phyloP scores from a whole-genome alignment of 225 moss, liverwort and hornwort genomes.

The Physcomitrium patens region DNA sequence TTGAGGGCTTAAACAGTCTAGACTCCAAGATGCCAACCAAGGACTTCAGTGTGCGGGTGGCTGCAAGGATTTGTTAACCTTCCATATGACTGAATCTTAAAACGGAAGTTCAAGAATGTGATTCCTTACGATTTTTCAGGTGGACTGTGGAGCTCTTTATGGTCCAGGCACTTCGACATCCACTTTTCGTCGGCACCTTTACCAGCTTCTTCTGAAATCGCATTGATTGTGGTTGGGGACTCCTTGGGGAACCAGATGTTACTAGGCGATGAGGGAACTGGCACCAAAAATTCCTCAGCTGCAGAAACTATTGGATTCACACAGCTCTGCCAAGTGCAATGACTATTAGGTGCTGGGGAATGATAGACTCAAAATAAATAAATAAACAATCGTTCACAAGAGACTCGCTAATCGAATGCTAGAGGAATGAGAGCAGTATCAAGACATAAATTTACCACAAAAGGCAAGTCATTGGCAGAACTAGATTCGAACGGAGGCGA shows the following conservation, averaged over 20 bases:
- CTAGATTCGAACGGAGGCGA: constrained; percentile 44
- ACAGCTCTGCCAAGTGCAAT: constrained; percentile 38
- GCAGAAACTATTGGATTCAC: constrained; percentile 41
- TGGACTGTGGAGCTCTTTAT: constrained; percentile 43
- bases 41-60: background rate
- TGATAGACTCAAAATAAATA: background rate
- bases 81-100: too few species aligned
- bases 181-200: constrained; percentile 47
- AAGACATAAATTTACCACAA: constrained; percentile 37
- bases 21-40: background rate
- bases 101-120: too few species aligned
- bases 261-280: constrained; percentile 51
- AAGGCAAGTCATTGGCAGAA: constrained; percentile 38
- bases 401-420: background rate
- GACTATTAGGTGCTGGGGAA: background rate
- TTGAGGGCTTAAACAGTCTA: background rate
- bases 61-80: background rate
- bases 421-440: background rate
- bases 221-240: constrained; percentile 2
- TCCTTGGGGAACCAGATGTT: constrained; percentile 46
- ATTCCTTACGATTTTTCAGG: constrained; percentile 40
- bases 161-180: constrained; percentile 46
- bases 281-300: constrained; percentile 55
- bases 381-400: too few species aligned
- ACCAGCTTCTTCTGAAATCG: constrained; percentile 32